Percentiles rank a stretch among this genome's conserved stretches.
phyloP scores from a whole-genome alignment of 1,139 yeast species.

The Lodderomyces margitis region DNA sequence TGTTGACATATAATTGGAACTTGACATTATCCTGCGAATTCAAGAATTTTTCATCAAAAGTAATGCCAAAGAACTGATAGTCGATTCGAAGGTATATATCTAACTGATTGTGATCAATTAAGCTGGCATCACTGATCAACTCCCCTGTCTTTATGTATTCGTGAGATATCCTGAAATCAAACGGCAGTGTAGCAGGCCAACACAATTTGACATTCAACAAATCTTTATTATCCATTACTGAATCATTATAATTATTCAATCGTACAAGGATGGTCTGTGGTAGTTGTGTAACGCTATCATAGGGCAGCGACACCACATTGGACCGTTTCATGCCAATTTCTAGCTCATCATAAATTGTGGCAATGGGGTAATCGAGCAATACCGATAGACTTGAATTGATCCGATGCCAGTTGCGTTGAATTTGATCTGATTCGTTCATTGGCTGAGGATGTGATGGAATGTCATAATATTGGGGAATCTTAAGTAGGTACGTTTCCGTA shows the following conservation, averaged over 20 bases:
- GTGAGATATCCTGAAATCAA: slow-evolving; percentile 26
- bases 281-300: slow-evolving; percentile 19
- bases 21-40: slow-evolving; percentile 18
- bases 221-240: slow-evolving; percentile 29
- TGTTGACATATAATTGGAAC: slow-evolving; percentile 32
- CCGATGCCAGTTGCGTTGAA: slow-evolving; percentile 6
- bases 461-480: slow-evolving; percentile 37
- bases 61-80: slow-evolving; percentile 26
- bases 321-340: slow-evolving; percentile 3
- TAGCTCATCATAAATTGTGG: slow-evolving; percentile 13
- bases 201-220: slow-evolving; percentile 37
- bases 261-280: slow-evolving; percentile 25
- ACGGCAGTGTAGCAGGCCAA: slow-evolving; percentile 46
- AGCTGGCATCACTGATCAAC: slow-evolving; percentile 4
- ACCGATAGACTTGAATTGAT: slow-evolving; percentile 29
- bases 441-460: slow-evolving; percentile 25
- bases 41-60: slow-evolving; percentile 17
- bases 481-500: slow-evolving; percentile 36
- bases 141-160: slow-evolving; percentile 19
- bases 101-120: slow-evolving; percentile 14
- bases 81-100: slow-evolving; percentile 32
- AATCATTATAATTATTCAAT: slow-evolving; percentile 35
- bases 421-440: slow-evolving; percentile 4
- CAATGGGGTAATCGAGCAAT: slow-evolving; percentile 32
- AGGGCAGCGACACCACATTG: slow-evolving; percentile 10